Base-by-base conservation (phyloP, 345 rosid species). In the Erysimum cheiranthoides region DNA sequence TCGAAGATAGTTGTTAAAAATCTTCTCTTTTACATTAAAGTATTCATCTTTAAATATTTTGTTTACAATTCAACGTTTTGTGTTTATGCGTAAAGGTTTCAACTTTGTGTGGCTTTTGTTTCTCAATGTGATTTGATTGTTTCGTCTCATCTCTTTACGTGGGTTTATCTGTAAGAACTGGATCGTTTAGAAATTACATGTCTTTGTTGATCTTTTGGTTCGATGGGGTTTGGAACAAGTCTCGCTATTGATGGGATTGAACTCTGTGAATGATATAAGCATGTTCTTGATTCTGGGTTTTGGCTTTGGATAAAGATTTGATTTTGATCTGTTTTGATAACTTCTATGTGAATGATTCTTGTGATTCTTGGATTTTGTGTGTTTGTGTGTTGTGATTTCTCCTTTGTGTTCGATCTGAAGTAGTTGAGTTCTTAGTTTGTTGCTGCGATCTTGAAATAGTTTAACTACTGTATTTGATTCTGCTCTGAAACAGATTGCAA, bases 131-230 rank as follows among this genome's bases (percentile, higher is more conserved):
- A 34, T 65, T 61, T 17, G 9, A 71, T 46, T 17, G 16, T 43
- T 56, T 73, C 58, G 40, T 66, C 32, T 80, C 61, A 60, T 61
- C 75, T 12, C 75, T 71, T 25, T n/a, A 71, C 31, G 17, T 70
- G 75, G 75, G 77, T 66, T 76, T 61, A 72, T 51, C 71, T 17
- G 36, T 79, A 34, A 45, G 17, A 46, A 31, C 40, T 32, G 66
- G 86, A 84, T 84, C 85, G 75, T 73, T 77, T 53, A 45, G 73
- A 35, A 53, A 66, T 57, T 52, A 35, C 71, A 9, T 43, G 61
- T 70, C 6, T 60, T 61, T 72, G 51, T 65, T 50, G 43, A 70
- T 79, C 38, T 32, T 68, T 69, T 34, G 73, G 75, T 61, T 77
- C 70, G 36, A 69, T 73, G 54, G 54, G 36, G 5, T 10, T 73